Evolutionary conservation across 805 yeast genomes (phyloP), one percentile per base, ranked within the genome.

Genomic region (Nematodospora valgi): DNA sequence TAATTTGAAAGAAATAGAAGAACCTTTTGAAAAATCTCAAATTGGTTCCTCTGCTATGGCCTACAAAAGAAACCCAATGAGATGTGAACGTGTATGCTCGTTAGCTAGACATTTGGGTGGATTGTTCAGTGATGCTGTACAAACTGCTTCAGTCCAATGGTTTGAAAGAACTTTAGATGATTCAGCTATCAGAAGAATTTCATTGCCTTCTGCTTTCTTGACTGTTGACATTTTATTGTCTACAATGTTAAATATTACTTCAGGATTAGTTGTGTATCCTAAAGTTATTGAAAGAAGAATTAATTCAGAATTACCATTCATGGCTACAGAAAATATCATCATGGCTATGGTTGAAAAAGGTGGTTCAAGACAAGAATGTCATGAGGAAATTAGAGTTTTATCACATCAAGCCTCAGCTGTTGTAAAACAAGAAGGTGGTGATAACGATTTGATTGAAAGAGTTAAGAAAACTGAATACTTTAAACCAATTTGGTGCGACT

Each of bases 301-400:
- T 65, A 78, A 58, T 59, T 76, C 96, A 34, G 98, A 93, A 68
- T 74, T 93, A 56, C 98, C 98, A 50, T 93, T 93, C 76, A 93
- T 93, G 98, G 98, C 98, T 48, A 93, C 98, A 39, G 98, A 93
- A 70, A 93, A 93, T 68, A 78, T 93, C 62, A 93, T 93, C 63
- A 93, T 93, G 98, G 98, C 98, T 35, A 93, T 93, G 97, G 98
- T 93, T 39, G 95, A 88, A 67, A 82, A 83, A 61, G 98, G 98
- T 51, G 98, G 86, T 21, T 88, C 95, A 21, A 84, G 98, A 76
- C 98, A 93, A 73, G 96, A 91, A 39, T 91, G 96, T 56, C 98
- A 93, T 66, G 98, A 93, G 72, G 84, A 85, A 67, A 89, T 93
- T 67, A 82, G 98, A 67, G 98, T 93, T 20, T 74, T 93, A 41